Conservation (phyloP, 2,329 filamentous ascomycete species). For the Geosmithia morbida region DNA sequence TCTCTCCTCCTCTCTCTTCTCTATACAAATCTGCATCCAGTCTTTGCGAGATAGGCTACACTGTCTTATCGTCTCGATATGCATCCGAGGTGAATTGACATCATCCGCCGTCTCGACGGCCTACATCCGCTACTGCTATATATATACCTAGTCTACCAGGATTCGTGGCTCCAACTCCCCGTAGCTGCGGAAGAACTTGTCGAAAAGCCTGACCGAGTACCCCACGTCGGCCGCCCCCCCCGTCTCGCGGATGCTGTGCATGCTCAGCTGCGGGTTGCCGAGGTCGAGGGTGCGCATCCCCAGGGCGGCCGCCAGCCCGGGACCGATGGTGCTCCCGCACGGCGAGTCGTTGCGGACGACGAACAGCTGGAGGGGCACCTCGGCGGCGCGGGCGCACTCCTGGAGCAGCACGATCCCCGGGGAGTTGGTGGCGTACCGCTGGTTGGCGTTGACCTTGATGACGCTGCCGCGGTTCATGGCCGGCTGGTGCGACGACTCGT, state of each 20-base stretch:
- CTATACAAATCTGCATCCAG: no score
- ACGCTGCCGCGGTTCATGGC: conserved; percentile 95
- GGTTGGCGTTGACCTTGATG: conserved; percentile 97
- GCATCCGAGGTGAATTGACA: no score
- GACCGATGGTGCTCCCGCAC: conserved; percentile 92
- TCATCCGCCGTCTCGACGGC: no score
- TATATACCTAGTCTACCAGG: conserved; percentile 62
- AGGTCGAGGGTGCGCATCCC: conserved; percentile 83
- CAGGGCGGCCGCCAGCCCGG: conserved; percentile 81
- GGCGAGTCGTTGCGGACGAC: conserved; percentile 91
- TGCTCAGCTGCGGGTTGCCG: conserved; percentile 86
- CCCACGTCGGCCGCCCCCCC: conserved; percentile 79
- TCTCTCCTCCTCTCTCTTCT: no score
- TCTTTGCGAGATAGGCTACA: no score
- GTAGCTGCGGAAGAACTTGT: conserved; percentile 75
- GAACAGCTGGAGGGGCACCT: conserved; percentile 85
- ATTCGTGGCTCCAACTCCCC: conserved; percentile 73
- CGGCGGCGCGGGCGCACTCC: conserved; percentile 60
- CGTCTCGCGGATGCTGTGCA: conserved; percentile 95
- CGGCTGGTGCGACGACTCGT: conserved; percentile 80
- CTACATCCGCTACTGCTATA: no score
- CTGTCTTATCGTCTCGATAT: no score
- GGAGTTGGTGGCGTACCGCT: conserved; percentile 90
- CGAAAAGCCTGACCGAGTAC: conserved; percentile 73
- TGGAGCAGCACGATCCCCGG: conserved; percentile 88